Percentiles rank a stretch among this genome's conserved stretches.
Evolutionary conservation across 2,329 filamentous ascomycete species (phyloP).

Genomic region (Ascomycota sp.): DNA sequence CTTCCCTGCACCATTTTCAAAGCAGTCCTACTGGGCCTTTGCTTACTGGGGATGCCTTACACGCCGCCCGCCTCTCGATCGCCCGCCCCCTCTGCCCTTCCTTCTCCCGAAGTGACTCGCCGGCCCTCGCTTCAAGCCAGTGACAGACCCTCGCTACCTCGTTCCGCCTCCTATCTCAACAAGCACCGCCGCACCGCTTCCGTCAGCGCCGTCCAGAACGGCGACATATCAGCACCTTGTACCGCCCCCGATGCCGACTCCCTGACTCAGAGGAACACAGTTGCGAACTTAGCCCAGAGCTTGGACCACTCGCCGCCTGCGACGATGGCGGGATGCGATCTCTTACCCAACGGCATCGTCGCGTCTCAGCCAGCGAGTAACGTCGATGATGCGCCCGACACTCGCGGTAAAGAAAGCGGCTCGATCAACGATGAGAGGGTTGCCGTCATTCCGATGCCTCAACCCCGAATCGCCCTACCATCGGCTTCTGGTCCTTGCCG

Average conservation of each 20-base stretch:
- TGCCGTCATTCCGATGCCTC: conserved; percentile 58
- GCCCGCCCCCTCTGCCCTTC: conserved; percentile 33
- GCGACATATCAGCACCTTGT: conserved; percentile 12
- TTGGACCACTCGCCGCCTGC: conserved; percentile 71
- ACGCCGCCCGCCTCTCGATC: conserved; percentile 53
- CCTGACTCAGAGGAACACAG: conserved; percentile 7
- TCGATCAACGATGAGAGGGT: conserved; percentile 51
- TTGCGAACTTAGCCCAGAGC: conserved; percentile 26
- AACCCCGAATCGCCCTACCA: conserved; percentile 21
- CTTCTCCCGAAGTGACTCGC: conserved; percentile 34
- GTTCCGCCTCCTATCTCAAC: conserved; percentile 42
- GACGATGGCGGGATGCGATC: conserved; percentile 39
- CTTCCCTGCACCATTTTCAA: background rate
- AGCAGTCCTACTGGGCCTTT: conserved; percentile 4
- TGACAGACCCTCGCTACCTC: conserved; percentile 31
- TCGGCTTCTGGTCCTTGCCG: conserved; percentile 21
- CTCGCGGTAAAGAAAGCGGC: conserved; percentile 25
- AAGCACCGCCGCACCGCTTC: conserved; percentile 39
- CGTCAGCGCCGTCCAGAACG: conserved; percentile 10
- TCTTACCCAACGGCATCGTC: conserved; percentile 61
- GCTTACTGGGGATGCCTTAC: conserved; percentile 50
- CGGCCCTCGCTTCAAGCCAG: conserved; percentile 31
- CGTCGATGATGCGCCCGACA: conserved; percentile 49
- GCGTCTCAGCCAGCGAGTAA: conserved; percentile 68
- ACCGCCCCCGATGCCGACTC: conserved; percentile 6